Evolutionary conservation across 768 basidiomycete genomes (phyloP), one percentile per base, ranked within the genome.

Genomic region (Serendipita sp.): DNA sequence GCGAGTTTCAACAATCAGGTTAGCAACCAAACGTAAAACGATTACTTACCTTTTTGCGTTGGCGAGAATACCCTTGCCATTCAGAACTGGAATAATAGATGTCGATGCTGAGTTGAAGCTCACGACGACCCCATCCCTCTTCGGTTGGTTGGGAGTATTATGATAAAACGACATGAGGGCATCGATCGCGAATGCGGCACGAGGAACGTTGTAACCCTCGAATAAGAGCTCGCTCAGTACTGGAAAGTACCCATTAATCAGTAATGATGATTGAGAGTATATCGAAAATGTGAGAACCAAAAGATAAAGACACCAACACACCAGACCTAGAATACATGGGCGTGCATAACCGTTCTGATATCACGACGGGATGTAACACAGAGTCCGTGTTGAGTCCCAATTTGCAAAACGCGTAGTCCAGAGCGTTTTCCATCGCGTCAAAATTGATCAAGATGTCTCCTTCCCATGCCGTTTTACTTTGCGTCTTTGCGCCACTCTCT

Each of bases 221-320:
- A 99, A 99, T 74, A 99, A 82, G 31, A 99, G 83, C 69, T 99
- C 96, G 0, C 93, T 93, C 7, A 93, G 95, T 62, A 96, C 91
- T 94, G 68, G 45, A 45, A 61, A 24, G 42, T 24, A 48, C 51
- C 42, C 61, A 17, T 17, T 24, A 26, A 13, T 30, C 42, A 16
- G 30, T 45, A 26, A 17, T 7, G 3, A n/a, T 22, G 61, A 17
- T 28, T 60, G 3, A 62, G 17, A 63, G 38, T 14, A 30, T 48
- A 24, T 61, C 17, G 26, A 9, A 7, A 13, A 14, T 30, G n/a
- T n/a, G 45, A 41, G 33, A 60, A 45, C 26, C 17, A 30, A 61
- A 22, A 30, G 63, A 33, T 31, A 20, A 65, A 3, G 24, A 61
- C 50, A 45, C 1, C 43, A 17, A 80, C 90, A 62, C 71, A 95